Evolutionary conservation across 345 rosid species (phyloP), one percentile per base, ranked within the genome.

Genomic region (Citrus inodora): DNA sequence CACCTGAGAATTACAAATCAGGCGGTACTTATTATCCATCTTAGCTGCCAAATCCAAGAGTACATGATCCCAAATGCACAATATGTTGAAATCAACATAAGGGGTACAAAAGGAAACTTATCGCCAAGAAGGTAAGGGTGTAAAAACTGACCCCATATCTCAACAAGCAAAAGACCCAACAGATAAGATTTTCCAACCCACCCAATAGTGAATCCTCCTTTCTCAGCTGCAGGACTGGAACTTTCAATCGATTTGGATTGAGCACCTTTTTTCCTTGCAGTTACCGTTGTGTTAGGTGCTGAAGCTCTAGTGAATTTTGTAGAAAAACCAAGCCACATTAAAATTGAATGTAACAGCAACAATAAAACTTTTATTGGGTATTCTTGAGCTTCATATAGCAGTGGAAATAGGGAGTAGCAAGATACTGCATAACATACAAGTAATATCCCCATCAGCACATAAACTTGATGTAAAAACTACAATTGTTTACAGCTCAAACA

Each of bases 11-110:
- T 1, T 10, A 21, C 59, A 65, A 60, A 35, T 82, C 76, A 79
- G 51, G 83, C 38, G 10, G 71, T 38, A 28, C 27, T 74, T 0
- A 87, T 56, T 60, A 92, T 89, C 73, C 59, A 59, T 32, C 76
- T 81, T 25, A 96, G 88, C 85, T 94, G 99, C 97, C 97, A 96
- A 80, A 90, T 71, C 99, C 97, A 96, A 24, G 97, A 94, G 84
- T 91, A 91, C 78, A 81, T 76, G 17, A 90, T 80, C 71, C 89
- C 94, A 22, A 96, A 1, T 25, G 90, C 90, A 87, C 97, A 96
- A 68, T 86, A 94, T 38, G 84, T 82, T 19, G 99, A 96, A 60
- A 90, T 85, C 83, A 91, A 84, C 93, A 95, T 75, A 24, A 95
- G 87, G 46, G 99, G 98, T 46, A 92, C 3, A 76, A 92, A 95